Evolutionary conservation across 768 basidiomycete species (phyloP).

Genomic region (Obba rivulosa): DNA sequence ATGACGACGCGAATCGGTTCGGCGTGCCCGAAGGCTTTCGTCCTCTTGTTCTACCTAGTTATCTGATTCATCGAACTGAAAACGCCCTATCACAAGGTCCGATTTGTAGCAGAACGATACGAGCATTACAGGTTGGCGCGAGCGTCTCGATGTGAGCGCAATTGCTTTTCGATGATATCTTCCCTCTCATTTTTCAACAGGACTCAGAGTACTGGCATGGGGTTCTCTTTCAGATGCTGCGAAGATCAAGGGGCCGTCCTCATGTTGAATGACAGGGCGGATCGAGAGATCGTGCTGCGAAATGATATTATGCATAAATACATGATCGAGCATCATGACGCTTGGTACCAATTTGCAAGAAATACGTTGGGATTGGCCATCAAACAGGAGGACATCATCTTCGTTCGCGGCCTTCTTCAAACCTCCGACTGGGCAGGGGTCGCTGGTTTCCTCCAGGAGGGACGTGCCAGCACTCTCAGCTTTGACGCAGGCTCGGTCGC

Average conservation of each 20-base stretch:
- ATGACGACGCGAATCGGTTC: too few species aligned
- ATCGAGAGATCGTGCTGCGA: neutral
- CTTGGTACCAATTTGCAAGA: constrained; percentile 8
- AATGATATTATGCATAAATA: constrained; percentile 3
- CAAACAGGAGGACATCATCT: constrained; percentile 4
- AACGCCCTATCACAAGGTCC: too few species aligned
- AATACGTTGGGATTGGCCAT: constrained; percentile 1
- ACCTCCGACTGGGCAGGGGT: constrained; percentile 13
- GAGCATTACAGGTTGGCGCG: neutral
- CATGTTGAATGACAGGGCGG: neutral
- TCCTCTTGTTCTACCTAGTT: too few species aligned
- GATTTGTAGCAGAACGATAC: constrained; percentile 9
- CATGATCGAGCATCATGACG: constrained; percentile 4
- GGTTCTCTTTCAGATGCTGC: constrained; percentile 9
- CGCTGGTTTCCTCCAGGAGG: constrained; percentile 4
- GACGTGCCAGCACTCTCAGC: neutral
- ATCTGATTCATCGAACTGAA: too few species aligned
- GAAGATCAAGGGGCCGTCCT: constrained; percentile 16
- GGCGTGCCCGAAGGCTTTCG: too few species aligned
- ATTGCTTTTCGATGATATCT: neutral
- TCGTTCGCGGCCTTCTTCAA: constrained; percentile 13
- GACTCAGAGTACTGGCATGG: constrained; percentile 2
- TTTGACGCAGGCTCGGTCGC: constrained; percentile 1
- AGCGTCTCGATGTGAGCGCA: constrained; percentile 6
- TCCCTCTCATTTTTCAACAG: neutral